Evolutionary conservation across 805 yeast species (phyloP).

Genomic region (Wickerhamiella kazuoi): DNA sequence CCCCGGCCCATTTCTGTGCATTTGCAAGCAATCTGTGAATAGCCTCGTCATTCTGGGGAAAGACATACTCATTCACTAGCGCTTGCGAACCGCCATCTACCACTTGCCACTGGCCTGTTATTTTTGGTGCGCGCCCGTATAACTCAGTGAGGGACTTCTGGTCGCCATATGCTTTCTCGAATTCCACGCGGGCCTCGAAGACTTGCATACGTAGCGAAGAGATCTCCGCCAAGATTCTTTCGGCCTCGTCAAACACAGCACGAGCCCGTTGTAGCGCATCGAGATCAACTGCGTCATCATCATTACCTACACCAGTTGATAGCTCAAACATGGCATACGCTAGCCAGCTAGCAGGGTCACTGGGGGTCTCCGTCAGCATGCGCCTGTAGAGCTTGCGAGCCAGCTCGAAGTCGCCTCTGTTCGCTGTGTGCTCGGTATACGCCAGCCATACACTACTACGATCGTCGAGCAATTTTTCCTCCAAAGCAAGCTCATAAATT

Average conservation of each 20-base stretch:
- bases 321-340: slow-evolving; percentile 56
- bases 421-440: slow-evolving; percentile 43
- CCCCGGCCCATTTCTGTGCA: slow-evolving; percentile 31
- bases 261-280: slow-evolving; percentile 34
- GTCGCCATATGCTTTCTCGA: slow-evolving; percentile 48
- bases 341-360: slow-evolving; percentile 32
- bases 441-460: slow-evolving; percentile 21
- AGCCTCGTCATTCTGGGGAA: slow-evolving; percentile 41
- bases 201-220: slow-evolving; percentile 31
- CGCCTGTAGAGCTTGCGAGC: slow-evolving; percentile 37
- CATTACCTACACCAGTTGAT: slow-evolving; percentile 31
- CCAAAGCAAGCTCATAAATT: slow-evolving; percentile 37
- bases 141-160: slow-evolving; percentile 23
- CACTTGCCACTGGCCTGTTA: slow-evolving; percentile 29
- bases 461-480: slow-evolving; percentile 16
- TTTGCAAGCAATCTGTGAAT: slow-evolving; percentile 26
- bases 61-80: slow-evolving; percentile 43
- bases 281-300: slow-evolving; percentile 32
- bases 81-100: slow-evolving; percentile 30
- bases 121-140: slow-evolving; percentile 34
- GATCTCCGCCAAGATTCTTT: slow-evolving; percentile 26
- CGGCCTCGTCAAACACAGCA: slow-evolving; percentile 36
- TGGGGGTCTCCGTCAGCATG: slow-evolving; percentile 19
- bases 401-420: slow-evolving; percentile 36
- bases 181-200: slow-evolving; percentile 42